These are phyloP conservation scores for Citropsis articulata DNA, from an alignment of 345 rosid species.

Conservation along the genomic window DNA sequence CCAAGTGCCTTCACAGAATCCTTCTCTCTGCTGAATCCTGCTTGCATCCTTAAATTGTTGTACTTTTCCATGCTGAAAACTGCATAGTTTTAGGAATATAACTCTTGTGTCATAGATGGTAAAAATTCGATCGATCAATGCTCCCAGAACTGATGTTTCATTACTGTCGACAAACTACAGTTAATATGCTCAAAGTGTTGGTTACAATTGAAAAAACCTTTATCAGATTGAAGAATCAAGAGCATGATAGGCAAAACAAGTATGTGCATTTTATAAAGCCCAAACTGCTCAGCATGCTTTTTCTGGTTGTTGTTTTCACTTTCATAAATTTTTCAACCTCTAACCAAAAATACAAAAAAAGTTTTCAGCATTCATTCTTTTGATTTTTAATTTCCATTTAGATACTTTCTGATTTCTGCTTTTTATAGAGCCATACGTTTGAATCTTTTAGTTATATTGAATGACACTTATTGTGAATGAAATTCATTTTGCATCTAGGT, in stretches of 20 bases:
- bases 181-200: background rate
- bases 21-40: background rate
- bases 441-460: background rate
- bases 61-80: conserved; percentile 1
- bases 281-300: background rate
- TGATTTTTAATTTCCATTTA: background rate
- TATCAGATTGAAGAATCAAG: background rate
- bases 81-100: background rate
- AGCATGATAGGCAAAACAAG: background rate
- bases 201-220: background rate
- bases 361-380: background rate
- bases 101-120: background rate
- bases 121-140: background rate
- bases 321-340: background rate
- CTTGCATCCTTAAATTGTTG: conserved; percentile 1
- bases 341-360: background rate
- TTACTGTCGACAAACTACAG: background rate
- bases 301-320: background rate
- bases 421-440: background rate
- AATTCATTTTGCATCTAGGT: background rate
- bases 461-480: background rate
- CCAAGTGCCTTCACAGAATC: background rate
- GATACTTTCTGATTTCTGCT: background rate
- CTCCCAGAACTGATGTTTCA: background rate
- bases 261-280: background rate